Conservation (phyloP, 2,329 filamentous ascomycete species). For the Aureobasidium musti region DNA sequence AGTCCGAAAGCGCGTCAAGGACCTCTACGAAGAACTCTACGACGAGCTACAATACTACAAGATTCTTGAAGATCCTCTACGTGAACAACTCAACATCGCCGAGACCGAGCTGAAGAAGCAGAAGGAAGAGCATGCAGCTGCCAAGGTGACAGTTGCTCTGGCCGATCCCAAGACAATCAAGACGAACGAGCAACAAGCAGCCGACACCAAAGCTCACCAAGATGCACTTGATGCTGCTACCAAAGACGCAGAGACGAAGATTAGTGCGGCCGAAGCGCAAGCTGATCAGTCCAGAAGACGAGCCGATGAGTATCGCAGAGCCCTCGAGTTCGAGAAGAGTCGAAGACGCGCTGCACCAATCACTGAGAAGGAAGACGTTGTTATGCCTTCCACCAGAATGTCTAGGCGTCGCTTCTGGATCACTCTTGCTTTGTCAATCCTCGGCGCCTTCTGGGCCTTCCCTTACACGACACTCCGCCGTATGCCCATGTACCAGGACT, state of each 20-base stretch:
- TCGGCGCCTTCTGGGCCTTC: neutral
- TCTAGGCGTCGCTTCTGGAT: neutral
- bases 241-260: neutral
- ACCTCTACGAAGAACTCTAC: neutral
- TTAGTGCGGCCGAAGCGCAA: neutral
- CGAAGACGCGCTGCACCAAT: neutral
- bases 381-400: too few relatives aligned
- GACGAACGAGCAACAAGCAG: neutral
- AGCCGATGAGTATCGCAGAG: neutral
- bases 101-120: neutral
- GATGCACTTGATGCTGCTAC: neutral
- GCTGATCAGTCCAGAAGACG: neutral
- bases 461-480: neutral
- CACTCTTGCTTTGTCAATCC: neutral
- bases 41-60: neutral
- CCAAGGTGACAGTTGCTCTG: neutral
- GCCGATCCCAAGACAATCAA: neutral
- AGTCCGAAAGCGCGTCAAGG: neutral
- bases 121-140: neutral
- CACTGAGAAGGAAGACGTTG: neutral
- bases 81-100: neutral
- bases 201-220: neutral
- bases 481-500: neutral
- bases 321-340: neutral
- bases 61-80: neutral